phyloP scores from a whole-genome alignment of 345 rosid genomes.

The rapeseed (Brassica napus) region DNA sequence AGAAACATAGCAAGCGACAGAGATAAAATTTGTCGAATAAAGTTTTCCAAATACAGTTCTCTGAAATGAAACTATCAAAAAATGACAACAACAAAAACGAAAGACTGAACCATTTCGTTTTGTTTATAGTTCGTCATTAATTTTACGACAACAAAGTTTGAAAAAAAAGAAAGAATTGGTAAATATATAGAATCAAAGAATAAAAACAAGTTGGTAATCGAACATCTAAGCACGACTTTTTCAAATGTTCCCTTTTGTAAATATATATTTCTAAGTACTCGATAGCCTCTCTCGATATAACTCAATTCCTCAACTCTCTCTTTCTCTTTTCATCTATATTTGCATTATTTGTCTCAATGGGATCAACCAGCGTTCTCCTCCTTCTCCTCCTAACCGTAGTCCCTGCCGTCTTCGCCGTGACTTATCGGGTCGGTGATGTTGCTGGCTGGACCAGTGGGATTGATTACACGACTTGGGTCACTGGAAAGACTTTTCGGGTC shows the following conservation, averaged over 20 bases:
- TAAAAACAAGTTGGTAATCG: conserved; percentile 9
- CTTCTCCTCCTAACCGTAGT: conserved; percentile 29
- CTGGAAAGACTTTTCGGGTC: conserved; percentile 41
- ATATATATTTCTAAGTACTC: neutral
- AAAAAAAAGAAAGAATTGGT: conserved; percentile 15
- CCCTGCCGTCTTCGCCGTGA: conserved; percentile 38
- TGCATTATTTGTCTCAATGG: neutral
- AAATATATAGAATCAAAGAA: neutral
- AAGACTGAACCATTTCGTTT: no score
- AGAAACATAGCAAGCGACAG: no score
- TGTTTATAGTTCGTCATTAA: no score
- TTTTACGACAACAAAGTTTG: no score
- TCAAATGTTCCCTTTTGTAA: neutral
- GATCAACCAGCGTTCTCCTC: conserved; percentile 17
- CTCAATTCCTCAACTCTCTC: neutral
- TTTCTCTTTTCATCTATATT: neutral
- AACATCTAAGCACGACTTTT: conserved; percentile 3
- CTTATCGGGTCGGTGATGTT: conserved; percentile 36
- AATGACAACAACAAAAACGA: no score
- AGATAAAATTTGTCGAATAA: no score
- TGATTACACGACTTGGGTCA: conserved; percentile 37
- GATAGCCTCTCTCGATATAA: conserved; percentile 1
- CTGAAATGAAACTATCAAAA: no score
- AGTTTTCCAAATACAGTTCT: no score
- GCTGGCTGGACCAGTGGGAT: conserved; percentile 30